Conservation (phyloP, 1,284 basidiomycete genomes). For the Leucoagaricus sp. region DNA sequence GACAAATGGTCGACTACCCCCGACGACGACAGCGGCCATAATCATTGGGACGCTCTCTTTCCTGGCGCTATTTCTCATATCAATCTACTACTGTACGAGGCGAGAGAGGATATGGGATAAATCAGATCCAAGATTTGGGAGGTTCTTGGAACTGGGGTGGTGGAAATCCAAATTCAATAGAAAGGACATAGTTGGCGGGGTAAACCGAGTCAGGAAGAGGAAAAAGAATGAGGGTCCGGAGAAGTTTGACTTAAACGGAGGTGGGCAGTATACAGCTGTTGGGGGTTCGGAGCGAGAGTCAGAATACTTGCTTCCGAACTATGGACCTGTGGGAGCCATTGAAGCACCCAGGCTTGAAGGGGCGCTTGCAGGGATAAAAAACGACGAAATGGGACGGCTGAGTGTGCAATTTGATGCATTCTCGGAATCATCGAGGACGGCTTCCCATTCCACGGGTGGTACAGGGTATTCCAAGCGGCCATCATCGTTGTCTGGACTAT, state of each 20-base stretch:
- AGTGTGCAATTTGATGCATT: not conserved
- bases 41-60: slow-evolving; percentile 16
- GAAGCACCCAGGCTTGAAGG: not conserved
- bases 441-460: not conserved
- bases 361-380: not conserved
- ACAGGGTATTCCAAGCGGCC: not conserved
- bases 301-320: slow-evolving; percentile 3
- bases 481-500: slow-evolving; percentile 1
- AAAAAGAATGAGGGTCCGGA: not conserved
- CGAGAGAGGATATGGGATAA: not conserved
- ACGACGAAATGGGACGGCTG: not conserved
- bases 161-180: not conserved
- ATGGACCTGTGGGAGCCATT: not conserved
- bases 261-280: slow-evolving; percentile 1
- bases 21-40: slow-evolving; percentile 21
- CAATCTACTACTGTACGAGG: slow-evolving; percentile 10
- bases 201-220: slow-evolving; percentile 1
- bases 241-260: slow-evolving; percentile 2
- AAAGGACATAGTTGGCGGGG: not conserved
- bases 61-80: slow-evolving; percentile 14
- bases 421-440: not conserved
- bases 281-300: not conserved
- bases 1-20: slow-evolving; percentile 13
- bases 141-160: not conserved
- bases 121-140: not conserved